These are phyloP conservation scores for Neonectria faginata DNA, from an alignment of 2,329 filamentous ascomycete species.

Conservation along the genomic window DNA sequence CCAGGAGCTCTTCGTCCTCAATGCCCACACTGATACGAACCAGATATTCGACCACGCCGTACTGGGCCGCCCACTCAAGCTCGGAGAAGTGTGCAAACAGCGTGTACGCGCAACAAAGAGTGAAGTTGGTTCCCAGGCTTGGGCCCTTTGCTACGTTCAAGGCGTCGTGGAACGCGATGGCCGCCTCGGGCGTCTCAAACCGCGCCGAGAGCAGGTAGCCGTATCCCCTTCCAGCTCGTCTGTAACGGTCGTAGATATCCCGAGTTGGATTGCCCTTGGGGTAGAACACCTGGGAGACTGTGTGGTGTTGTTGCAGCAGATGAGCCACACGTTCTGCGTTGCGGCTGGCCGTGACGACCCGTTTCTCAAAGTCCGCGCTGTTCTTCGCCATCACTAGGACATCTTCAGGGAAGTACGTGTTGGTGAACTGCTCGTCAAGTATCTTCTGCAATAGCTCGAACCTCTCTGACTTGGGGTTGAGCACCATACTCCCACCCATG, in stretches of 20 bases:
- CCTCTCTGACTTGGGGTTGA: constrained; percentile 56
- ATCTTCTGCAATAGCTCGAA: constrained; percentile 48
- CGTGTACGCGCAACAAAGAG: constrained; percentile 57
- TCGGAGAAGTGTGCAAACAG: constrained; percentile 54
- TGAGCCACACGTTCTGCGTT: constrained; percentile 45
- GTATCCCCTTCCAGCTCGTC: constrained; percentile 58
- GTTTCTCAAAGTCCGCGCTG: constrained; percentile 51
- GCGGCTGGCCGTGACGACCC: constrained; percentile 46
- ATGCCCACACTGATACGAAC: constrained; percentile 60
- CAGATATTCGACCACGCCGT: constrained; percentile 54
- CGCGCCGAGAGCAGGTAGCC: constrained; percentile 65
- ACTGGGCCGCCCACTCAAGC: constrained; percentile 52
- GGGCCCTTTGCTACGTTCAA: constrained; percentile 62
- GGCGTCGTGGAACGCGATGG: constrained; percentile 61
- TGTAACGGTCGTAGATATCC: constrained; percentile 47
- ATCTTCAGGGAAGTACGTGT: constrained; percentile 45
- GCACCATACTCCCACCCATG: constrained; percentile 59
- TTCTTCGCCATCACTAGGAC: constrained; percentile 53
- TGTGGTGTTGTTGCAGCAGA: constrained; percentile 40
- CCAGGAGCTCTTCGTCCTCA: constrained; percentile 52
- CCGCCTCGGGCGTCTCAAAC: constrained; percentile 52
- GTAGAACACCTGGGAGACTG: constrained; percentile 53
- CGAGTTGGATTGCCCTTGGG: constrained; percentile 53
- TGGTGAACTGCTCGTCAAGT: constrained; percentile 35
- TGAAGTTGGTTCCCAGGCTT: constrained; percentile 63